Conservation (phyloP, 2,329 filamentous ascomycete genomes). For the Penicillium corylophilum region DNA sequence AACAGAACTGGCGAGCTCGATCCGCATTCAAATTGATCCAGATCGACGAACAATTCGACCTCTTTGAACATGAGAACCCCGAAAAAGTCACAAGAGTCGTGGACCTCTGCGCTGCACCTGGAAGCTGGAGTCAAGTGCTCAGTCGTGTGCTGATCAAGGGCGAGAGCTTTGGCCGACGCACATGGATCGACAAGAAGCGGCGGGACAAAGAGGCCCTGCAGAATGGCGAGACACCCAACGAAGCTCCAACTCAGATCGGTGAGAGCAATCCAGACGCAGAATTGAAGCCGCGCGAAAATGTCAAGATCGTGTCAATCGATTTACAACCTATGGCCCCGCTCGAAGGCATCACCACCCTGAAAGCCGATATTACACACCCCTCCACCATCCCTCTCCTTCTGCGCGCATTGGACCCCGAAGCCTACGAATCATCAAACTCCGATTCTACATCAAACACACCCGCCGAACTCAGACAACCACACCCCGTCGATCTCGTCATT, state of each 20-base stretch:
- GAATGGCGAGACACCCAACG: slow-evolving; percentile 17
- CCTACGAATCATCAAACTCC: slow-evolving; percentile 46
- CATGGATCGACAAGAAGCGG: slow-evolving; percentile 83
- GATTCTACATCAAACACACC: slow-evolving; percentile 15
- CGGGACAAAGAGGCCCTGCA: slow-evolving; percentile 46
- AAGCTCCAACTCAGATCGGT: slow-evolving; percentile 28
- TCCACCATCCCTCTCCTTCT: slow-evolving; percentile 89
- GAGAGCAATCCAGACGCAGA: slow-evolving; percentile 27
- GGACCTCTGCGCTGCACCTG: slow-evolving; percentile 91
- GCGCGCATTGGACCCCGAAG: slow-evolving; percentile 74
- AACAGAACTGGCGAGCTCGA: slow-evolving; percentile 95
- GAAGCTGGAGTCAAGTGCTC: slow-evolving; percentile 95
- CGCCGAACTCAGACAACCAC: slow-evolving; percentile 56
- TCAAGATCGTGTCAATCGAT: slow-evolving; percentile 95
- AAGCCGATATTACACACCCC: slow-evolving; percentile 95
- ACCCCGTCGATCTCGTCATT: slow-evolving; percentile 88
- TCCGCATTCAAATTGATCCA: slow-evolving; percentile 97
- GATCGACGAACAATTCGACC: slow-evolving; percentile 91
- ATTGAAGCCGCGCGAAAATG: slow-evolving; percentile 61
- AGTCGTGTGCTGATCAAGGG: slow-evolving; percentile 91
- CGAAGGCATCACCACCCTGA: slow-evolving; percentile 85
- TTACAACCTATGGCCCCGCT: slow-evolving; percentile 93
- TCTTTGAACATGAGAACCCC: slow-evolving; percentile 64
- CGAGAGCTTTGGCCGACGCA: slow-evolving; percentile 80
- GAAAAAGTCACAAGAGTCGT: slow-evolving; percentile 86